Evolutionary conservation across 2,329 filamentous ascomycete genomes (phyloP).

Genomic region (Colletotrichum nymphaeae): DNA sequence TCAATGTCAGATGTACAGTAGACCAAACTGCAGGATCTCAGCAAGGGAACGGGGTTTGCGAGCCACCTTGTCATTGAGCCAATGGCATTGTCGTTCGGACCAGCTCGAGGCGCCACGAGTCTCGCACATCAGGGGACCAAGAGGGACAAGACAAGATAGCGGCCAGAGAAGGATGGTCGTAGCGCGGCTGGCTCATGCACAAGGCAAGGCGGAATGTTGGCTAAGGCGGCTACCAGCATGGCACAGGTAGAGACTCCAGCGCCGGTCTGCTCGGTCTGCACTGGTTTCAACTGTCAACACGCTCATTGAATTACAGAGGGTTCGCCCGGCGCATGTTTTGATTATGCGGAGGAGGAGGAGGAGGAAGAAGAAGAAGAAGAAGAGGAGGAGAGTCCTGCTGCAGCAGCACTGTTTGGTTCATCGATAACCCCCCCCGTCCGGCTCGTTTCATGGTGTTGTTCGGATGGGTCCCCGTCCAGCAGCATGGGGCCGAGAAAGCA

Average conservation of each 20-base stretch:
- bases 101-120: slow-evolving; percentile 32
- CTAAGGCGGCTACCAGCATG: slow-evolving; percentile 10
- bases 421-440: background rate
- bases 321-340: slow-evolving; percentile 7
- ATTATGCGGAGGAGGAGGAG: background rate
- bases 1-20: background rate
- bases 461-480: background rate
- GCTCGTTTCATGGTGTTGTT: slow-evolving; percentile 24
- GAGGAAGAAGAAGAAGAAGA: background rate
- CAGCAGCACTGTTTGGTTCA: slow-evolving; percentile 20
- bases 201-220: slow-evolving; percentile 9
- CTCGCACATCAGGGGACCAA: slow-evolving; percentile 20
- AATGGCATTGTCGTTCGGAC: slow-evolving; percentile 12
- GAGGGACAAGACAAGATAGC: slow-evolving; percentile 9
- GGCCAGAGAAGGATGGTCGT: slow-evolving; percentile 15
- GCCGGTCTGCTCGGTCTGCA: slow-evolving; percentile 17
- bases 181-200: slow-evolving; percentile 17
- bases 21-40: background rate
- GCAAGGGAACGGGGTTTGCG: background rate
- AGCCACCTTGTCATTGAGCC: slow-evolving; percentile 15
- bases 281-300: slow-evolving; percentile 31
- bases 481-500: background rate
- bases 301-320: slow-evolving; percentile 6
- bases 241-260: slow-evolving; percentile 1
- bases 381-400: no score